Evolutionary conservation across 106 monocot species (phyloP), one percentile per base, ranked within the genome.

Genomic region (Allium fistulosum): DNA sequence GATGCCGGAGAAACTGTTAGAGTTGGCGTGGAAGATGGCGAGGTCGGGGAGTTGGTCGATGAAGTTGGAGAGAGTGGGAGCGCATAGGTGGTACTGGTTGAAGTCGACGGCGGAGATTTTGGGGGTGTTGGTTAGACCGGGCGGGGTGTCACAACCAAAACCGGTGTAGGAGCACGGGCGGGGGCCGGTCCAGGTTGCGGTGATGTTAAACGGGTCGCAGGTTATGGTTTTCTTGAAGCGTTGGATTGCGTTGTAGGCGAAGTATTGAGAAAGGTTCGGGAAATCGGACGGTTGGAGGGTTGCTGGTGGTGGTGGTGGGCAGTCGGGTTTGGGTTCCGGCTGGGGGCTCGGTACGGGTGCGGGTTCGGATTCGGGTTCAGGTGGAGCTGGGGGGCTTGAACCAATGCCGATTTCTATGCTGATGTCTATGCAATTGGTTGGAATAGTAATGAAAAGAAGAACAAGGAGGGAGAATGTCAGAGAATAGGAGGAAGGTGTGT

Each of bases 21-120:
- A 76, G 65, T 84, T 84, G 68, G 79, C 72, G 59, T 80, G 83
- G 79, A 80, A 79, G 13, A 84, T 55, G n/a, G 80, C 76, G 57
- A 84, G 77, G 49, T 80, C 80, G 26, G 74, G 80, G 49, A 84
- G 77, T 17, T 50, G 4, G 70, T 84, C 84, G 61, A 71, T 16
- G 77, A 84, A 84, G 59, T 77, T 80, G 55, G 49, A 4, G 66
- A 80, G 9, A 4, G 80, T 68, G 6, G 80, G 80, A 5, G 84
- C 76, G 65, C 53, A 26, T 53, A 84, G 66, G 6, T 10, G 11
- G 70, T 51, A 68, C 13, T 74, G 67, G 80, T 84, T 84, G 84
- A 84, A 84, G 77, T 84, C 84, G 49, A 84, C 26, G 66, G 80
- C 61, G 70, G 74, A 72, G 69, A 84, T 74, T 48, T 76, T 71